Conservation (phyloP, 169 alveolate genomes). For the Eimeria necatrix region DNA sequence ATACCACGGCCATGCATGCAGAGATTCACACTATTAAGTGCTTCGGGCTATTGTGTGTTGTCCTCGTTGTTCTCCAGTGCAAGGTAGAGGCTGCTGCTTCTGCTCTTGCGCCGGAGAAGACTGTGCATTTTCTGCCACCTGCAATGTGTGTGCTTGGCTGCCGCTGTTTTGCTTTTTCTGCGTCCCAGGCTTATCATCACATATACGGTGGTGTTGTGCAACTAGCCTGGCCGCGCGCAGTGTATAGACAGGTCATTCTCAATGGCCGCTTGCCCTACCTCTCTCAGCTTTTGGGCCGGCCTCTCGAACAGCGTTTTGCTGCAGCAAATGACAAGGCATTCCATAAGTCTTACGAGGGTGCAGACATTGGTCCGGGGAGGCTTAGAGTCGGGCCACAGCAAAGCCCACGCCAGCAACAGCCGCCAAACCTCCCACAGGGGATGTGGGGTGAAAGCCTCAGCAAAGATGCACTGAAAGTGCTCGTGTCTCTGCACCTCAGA, state of each 20-base stretch:
- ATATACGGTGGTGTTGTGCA: conserved; percentile 77
- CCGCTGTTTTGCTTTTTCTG: conserved; percentile 11
- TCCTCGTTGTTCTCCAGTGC: background rate
- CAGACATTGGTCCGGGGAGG: background rate
- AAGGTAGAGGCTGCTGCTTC: background rate
- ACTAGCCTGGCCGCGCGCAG: conserved; percentile 81
- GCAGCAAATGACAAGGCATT: background rate
- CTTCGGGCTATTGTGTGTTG: background rate
- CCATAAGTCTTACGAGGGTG: background rate
- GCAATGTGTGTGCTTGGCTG: background rate
- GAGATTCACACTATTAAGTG: background rate
- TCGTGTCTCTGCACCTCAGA: conserved; percentile 46
- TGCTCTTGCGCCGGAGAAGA: background rate
- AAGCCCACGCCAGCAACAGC: conserved; percentile 19
- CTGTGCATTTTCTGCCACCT: background rate
- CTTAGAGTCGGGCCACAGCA: background rate
- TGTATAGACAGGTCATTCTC: conserved; percentile 75
- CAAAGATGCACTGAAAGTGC: conserved; percentile 40
- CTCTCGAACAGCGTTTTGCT: background rate
- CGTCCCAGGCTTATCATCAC: conserved; percentile 74
- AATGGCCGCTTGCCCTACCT: conserved; percentile 62
- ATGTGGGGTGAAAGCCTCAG: conserved; percentile 67
- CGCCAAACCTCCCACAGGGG: conserved; percentile 50
- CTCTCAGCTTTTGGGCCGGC: conserved; percentile 68
- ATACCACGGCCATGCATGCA: no score